A percentile compares a stretch with the other conserved stretches of the same genome.
Evolutionary conservation across 1,284 basidiomycete genomes (phyloP).

Genomic region (Ceratobasidium papillatum): DNA sequence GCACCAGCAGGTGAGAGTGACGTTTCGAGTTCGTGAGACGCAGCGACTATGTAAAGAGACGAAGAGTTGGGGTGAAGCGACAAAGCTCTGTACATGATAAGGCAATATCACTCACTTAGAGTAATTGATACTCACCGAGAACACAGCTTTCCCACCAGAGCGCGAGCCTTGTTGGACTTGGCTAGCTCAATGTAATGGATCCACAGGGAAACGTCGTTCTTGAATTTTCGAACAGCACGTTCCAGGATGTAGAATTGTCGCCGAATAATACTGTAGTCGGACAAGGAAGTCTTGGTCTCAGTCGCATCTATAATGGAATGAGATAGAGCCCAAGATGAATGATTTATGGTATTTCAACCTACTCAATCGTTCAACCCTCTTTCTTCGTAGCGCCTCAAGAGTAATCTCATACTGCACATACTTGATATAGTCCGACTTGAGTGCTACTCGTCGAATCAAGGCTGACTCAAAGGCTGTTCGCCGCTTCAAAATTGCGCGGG

Average conservation of each 20-base stretch:
- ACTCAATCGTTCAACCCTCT: constrained; percentile 79
- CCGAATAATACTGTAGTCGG: constrained; percentile 82
- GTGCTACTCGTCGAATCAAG: constrained; percentile 82
- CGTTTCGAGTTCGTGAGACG: constrained; percentile 83
- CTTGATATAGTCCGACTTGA: constrained; percentile 88
- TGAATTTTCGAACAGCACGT: constrained; percentile 88
- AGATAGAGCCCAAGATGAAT: background rate
- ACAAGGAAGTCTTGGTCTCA: constrained; percentile 68
- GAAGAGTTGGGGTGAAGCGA: constrained; percentile 86
- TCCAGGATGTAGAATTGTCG: constrained; percentile 91
- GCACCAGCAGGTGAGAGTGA: constrained; percentile 78
- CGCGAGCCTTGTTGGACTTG: constrained; percentile 79
- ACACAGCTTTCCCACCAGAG: constrained; percentile 79
- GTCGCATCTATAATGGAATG: constrained; percentile 57
- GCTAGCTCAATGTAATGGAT: constrained; percentile 87
- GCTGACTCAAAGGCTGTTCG: constrained; percentile 86
- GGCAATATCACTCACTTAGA: background rate
- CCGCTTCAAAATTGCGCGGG: constrained; percentile 85
- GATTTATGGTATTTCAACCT: constrained; percentile 50
- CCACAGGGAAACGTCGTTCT: constrained; percentile 87
- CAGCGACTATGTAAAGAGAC: constrained; percentile 85
- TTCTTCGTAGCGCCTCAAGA: constrained; percentile 80
- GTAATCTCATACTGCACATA: constrained; percentile 94
- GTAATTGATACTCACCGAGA: constrained; percentile 63
- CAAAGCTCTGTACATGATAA: constrained; percentile 66